Base-by-base conservation (phyloP, 495 filamentous ascomycete species). In the Penicillium nucicola region DNA sequence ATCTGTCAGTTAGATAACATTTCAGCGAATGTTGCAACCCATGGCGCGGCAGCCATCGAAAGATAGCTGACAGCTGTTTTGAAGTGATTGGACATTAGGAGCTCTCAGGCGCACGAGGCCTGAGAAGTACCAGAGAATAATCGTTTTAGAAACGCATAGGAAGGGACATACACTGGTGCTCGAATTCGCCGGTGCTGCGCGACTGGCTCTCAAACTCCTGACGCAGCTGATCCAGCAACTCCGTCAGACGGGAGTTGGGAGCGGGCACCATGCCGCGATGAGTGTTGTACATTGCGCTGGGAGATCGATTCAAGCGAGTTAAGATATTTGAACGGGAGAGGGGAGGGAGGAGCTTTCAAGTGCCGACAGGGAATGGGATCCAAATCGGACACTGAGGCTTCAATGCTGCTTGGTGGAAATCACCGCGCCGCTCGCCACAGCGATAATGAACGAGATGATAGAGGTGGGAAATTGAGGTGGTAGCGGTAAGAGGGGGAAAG, bases 201-300 rank as follows among this genome's bases (percentile, higher is more conserved):
- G 84, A 77, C 65, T 96, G 87, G 49, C 72, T 82, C 48, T 97
- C 93, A 59, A 96, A 98, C 69, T 98, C 93, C 65, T 78, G 74
- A 57, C 95, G 84, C 55, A 98, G 82, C 58, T 90, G 84, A 36
- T 97, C 92, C 60, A 98, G 76, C 55, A 97, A 80, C 75, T 98
- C 93, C 55, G 83, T 89, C 56, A 97, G 75, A 46, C 93, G 91
- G 58, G 79, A 78, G 75, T 84, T 85, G 58, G 86, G 79, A 55
- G 75, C 79, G 56, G 82, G 83, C 60, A 85, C 86, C 78, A 95
- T 84, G 58, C 86, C 87, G 66, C 90, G 89, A 76, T 92, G 89
- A 53, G 86, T 77, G 73, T 86, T 89, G 67, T 97, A 96, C 92
- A 98, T 96, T 50, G 77, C 69, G 68, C 12, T 28, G 7, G 5